Percentiles rank a stretch among this genome's conserved stretches.
phyloP scores from a whole-genome alignment of 2,329 filamentous ascomycete genomes.

The Penicillium sp. region DNA sequence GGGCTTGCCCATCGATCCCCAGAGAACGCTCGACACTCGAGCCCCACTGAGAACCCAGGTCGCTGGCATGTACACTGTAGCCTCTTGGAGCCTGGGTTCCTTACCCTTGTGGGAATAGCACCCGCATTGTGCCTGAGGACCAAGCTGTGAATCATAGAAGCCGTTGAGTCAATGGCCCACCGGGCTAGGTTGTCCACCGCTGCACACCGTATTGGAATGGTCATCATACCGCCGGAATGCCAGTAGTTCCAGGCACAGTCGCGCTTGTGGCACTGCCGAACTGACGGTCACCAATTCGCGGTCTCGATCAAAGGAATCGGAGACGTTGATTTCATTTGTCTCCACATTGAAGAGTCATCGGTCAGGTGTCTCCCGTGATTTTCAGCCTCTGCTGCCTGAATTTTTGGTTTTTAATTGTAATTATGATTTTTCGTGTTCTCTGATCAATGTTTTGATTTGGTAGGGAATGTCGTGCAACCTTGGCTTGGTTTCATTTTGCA shows the following conservation, averaged over 20 bases:
- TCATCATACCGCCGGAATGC: conserved; percentile 8
- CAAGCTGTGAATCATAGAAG: conserved; percentile 9
- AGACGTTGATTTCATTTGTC: neutral
- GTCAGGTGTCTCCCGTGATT: conserved; percentile 1
- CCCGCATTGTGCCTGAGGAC: conserved; percentile 8
- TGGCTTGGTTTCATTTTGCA: no score
- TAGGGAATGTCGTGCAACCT: no score
- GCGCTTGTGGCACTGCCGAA: conserved; percentile 10
- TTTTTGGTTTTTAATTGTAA: no score
- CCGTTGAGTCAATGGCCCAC: conserved; percentile 15
- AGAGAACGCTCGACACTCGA: no score
- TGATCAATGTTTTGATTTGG: no score
- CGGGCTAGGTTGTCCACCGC: conserved; percentile 16
- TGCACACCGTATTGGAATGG: conserved; percentile 12
- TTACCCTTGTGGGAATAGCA: conserved; percentile 10
- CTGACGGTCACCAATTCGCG: conserved; percentile 11
- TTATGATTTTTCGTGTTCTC: no score
- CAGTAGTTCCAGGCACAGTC: conserved; percentile 2
- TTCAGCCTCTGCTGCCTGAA: neutral
- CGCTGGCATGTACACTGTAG: no score
- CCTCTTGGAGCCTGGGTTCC: conserved; percentile 11
- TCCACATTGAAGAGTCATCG: conserved; percentile 3
- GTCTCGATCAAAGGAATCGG: neutral
- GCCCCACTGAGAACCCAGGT: no score
- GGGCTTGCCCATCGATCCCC: no score